Conservation (phyloP, 768 basidiomycete genomes). For the Podaxis sp. region DNA sequence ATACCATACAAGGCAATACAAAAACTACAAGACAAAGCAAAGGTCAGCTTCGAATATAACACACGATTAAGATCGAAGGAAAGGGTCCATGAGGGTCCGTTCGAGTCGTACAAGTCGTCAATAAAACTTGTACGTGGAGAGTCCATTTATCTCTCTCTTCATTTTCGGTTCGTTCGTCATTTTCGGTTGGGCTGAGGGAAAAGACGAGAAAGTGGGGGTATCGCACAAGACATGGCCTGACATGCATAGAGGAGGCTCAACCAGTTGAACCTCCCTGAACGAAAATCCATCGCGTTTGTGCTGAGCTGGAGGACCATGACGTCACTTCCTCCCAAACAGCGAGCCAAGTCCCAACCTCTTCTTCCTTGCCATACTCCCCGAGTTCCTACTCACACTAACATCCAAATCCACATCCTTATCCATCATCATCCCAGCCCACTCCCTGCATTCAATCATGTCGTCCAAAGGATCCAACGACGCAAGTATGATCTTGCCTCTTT, state of each 20-base stretch:
- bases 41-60: neutral
- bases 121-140: neutral
- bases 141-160: neutral
- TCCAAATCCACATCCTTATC: conserved; percentile 67
- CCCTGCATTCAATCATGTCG: conserved; percentile 3
- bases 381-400: conserved; percentile 68
- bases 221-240: neutral
- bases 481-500: conserved; percentile 7
- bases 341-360: conserved; percentile 9
- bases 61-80: neutral
- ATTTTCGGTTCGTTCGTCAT: neutral
- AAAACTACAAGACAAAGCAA: neutral
- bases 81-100: neutral
- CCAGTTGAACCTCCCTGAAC: neutral
- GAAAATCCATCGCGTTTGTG: neutral
- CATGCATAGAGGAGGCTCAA: neutral
- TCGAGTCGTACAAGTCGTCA: neutral
- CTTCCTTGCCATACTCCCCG: conserved; percentile 8
- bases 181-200: neutral
- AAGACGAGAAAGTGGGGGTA: neutral
- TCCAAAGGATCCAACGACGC: conserved; percentile 7
- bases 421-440: conserved; percentile 8
- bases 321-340: conserved; percentile 11
- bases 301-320: neutral
- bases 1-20: neutral